Conservation (phyloP, 2,329 filamentous ascomycete genomes). For the Diplodia sapinea region DNA sequence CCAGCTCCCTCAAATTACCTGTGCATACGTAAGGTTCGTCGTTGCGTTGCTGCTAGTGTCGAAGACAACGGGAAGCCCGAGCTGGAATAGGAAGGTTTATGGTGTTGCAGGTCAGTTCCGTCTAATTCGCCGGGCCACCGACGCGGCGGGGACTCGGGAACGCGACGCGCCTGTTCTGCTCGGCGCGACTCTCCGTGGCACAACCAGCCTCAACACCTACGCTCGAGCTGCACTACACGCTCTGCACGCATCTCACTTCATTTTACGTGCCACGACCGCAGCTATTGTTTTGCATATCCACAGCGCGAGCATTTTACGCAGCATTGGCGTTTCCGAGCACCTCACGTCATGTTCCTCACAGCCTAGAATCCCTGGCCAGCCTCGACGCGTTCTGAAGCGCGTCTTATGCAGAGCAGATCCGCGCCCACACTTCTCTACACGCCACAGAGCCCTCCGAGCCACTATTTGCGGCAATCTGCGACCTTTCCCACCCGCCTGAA, state of each 20-base stretch:
- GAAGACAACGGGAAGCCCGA: not conserved
- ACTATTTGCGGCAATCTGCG: not conserved
- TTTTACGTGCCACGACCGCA: constrained; percentile 11
- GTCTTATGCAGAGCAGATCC: constrained; percentile 3
- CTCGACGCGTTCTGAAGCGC: constrained; percentile 27
- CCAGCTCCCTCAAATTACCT: no score
- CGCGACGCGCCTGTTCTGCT: constrained; percentile 23
- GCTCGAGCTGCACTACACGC: constrained; percentile 1
- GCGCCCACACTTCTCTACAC: not conserved
- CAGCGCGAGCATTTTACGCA: constrained; percentile 13
- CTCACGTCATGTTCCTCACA: constrained; percentile 22
- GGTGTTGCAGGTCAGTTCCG: not conserved
- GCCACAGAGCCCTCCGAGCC: not conserved
- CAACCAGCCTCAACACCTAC: constrained; percentile 10
- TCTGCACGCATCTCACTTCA: constrained; percentile 1
- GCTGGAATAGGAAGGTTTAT: constrained; percentile 10
- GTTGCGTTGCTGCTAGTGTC: not conserved
- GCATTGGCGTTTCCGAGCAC: constrained; percentile 20
- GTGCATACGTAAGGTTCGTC: not conserved
- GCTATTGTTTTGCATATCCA: constrained; percentile 19
- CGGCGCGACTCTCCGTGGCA: constrained; percentile 6
- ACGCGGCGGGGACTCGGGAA: not conserved
- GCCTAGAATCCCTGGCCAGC: constrained; percentile 20
- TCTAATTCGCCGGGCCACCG: not conserved
- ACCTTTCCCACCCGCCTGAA: constrained; percentile 1